phyloP scores from a whole-genome alignment of 2,329 filamentous ascomycete species.

The Diaporthe sp. region DNA sequence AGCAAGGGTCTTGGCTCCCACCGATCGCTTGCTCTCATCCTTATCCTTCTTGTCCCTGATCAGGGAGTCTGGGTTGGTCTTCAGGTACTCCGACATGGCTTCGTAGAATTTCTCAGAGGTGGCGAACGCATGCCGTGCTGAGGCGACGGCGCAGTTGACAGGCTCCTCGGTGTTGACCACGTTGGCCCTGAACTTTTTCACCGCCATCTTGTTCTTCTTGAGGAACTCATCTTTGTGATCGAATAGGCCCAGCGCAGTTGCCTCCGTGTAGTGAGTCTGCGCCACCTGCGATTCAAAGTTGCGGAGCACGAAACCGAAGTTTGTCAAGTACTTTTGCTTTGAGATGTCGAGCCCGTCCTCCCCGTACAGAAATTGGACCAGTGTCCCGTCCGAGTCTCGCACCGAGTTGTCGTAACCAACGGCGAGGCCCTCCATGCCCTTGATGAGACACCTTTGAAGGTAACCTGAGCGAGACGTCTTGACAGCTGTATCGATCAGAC shows the following conservation, averaged over 20 bases:
- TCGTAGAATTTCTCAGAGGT: constrained; percentile 90
- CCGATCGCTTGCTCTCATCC: constrained; percentile 50
- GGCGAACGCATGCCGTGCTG: constrained; percentile 83
- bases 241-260: constrained; percentile 59
- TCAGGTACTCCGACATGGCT: constrained; percentile 80
- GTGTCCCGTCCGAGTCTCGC: constrained; percentile 90
- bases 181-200: constrained; percentile 76
- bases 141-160: constrained; percentile 78
- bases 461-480: constrained; percentile 98
- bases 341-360: constrained; percentile 96
- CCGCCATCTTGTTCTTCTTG: constrained; percentile 84
- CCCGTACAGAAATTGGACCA: constrained; percentile 96
- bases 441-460: constrained; percentile 95
- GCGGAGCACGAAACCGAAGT: constrained; percentile 90
- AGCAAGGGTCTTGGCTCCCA: constrained; percentile 56
- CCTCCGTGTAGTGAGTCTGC: constrained; percentile 75
- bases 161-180: constrained; percentile 77
- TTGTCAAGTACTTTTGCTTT: constrained; percentile 90
- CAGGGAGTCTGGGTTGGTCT: constrained; percentile 77
- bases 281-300: constrained; percentile 87
- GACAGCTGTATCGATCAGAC: constrained; percentile 97
- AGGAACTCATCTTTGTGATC: constrained; percentile 72
- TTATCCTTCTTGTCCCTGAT: constrained; percentile 64
- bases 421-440: constrained; percentile 95
- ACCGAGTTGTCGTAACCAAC: constrained; percentile 96